These are phyloP conservation scores for Kitagawia praeruptora DNA, from an alignment of 129 eudicot genomes.

Conservation along the genomic window DNA sequence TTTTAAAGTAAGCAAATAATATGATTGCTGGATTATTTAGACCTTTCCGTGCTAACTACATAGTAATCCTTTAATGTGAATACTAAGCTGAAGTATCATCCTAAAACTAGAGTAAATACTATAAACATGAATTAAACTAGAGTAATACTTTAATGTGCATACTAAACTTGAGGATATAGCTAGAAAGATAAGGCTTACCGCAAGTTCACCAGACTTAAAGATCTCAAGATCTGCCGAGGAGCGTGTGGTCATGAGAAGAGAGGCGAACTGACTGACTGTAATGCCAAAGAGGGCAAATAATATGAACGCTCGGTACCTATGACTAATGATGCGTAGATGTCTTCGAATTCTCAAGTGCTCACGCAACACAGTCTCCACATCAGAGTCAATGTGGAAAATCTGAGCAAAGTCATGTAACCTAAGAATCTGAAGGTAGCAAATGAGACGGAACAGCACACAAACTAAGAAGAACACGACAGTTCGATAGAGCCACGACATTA, in stretches of 20 bases:
- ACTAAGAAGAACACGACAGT: slow-evolving; percentile 77
- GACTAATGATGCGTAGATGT: slow-evolving; percentile 70
- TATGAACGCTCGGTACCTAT: slow-evolving; percentile 66
- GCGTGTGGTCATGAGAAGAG: slow-evolving; percentile 62
- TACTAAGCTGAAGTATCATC: neutral
- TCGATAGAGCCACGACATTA: slow-evolving; percentile 79
- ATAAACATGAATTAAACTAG: neutral
- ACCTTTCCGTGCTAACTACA: neutral
- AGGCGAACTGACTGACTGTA: slow-evolving; percentile 58
- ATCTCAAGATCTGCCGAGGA: slow-evolving; percentile 37
- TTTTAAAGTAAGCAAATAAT: neutral
- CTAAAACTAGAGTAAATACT: neutral
- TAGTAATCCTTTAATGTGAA: neutral
- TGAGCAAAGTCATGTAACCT: slow-evolving; percentile 80
- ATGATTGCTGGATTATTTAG: neutral
- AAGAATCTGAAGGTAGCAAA: slow-evolving; percentile 83
- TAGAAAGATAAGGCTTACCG: slow-evolving; percentile 32
- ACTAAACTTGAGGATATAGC: neutral
- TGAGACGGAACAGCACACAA: slow-evolving; percentile 78
- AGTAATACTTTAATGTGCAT: too few relatives aligned
- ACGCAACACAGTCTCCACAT: slow-evolving; percentile 57
- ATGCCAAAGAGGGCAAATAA: slow-evolving; percentile 49
- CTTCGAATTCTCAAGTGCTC: slow-evolving; percentile 84
- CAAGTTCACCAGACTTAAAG: slow-evolving; percentile 74
- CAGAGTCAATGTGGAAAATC: slow-evolving; percentile 56